Evolutionary conservation across 1,284 basidiomycete species (phyloP).

Genomic region (Inonotus hispidus): DNA sequence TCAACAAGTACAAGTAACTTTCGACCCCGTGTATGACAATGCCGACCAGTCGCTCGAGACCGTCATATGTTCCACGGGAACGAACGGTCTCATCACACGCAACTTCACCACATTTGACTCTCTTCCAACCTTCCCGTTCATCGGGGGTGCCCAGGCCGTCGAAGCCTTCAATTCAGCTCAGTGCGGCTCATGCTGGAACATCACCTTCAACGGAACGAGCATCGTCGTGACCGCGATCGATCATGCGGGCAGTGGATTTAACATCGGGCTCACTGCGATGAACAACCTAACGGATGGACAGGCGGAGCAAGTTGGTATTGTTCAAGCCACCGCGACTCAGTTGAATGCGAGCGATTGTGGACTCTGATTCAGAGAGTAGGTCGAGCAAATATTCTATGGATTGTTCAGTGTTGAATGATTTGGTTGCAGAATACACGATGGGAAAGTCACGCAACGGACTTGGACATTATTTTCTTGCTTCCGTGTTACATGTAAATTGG

Average conservation of each 20-base stretch:
- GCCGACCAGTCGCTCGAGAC: constrained; percentile 28
- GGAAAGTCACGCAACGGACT: too few species aligned
- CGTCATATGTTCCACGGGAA: constrained; percentile 50
- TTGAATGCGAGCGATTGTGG: constrained; percentile 20
- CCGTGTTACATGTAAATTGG: too few species aligned
- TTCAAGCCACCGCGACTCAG: constrained; percentile 16
- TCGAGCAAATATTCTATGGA: too few species aligned
- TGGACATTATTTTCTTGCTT: too few species aligned
- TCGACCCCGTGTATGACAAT: constrained; percentile 40
- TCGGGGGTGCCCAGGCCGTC: constrained; percentile 39
- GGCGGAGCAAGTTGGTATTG: constrained; percentile 19
- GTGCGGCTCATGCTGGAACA: constrained; percentile 48
- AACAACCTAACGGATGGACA: constrained; percentile 20
- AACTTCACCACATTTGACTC: constrained; percentile 37
- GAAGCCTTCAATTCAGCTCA: constrained; percentile 38
- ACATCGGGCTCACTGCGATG: constrained; percentile 28
- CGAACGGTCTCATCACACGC: constrained; percentile 37
- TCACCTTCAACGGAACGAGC: constrained; percentile 35
- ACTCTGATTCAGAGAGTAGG: constrained; percentile 2
- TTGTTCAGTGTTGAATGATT: too few species aligned
- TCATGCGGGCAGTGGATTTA: constrained; percentile 34
- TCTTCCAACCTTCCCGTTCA: constrained; percentile 38
- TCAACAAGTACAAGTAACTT: constrained; percentile 38
- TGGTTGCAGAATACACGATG: too few species aligned
- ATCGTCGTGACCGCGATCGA: constrained; percentile 39